Evolutionary conservation across 2,329 filamentous ascomycete species (phyloP).

Genomic region (Neopestalotiopsis sp.): DNA sequence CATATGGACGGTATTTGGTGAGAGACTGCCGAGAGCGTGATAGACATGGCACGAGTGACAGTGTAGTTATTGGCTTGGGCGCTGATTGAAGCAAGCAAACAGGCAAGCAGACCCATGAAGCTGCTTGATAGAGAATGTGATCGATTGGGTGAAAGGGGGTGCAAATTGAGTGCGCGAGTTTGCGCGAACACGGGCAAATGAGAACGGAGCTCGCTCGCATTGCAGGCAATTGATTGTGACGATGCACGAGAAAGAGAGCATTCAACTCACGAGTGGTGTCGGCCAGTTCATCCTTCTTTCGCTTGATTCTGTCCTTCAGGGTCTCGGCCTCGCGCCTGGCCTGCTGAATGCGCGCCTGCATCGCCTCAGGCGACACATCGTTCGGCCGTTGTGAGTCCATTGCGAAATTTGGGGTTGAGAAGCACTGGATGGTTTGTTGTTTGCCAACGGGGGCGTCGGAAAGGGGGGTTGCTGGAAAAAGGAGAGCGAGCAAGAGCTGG

Average conservation of each 20-base stretch:
- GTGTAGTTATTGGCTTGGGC: background rate
- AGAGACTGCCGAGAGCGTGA: background rate
- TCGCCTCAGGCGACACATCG: constrained; percentile 75
- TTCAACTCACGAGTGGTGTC: constrained; percentile 88
- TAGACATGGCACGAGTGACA: background rate
- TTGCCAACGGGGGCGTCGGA: constrained; percentile 17
- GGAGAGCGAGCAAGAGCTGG: background rate
- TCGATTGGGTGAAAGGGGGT: background rate
- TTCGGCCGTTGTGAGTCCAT: constrained; percentile 65
- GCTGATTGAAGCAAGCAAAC: background rate
- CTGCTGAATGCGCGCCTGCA: constrained; percentile 92
- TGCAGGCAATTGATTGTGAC: background rate
- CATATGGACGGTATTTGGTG: background rate
- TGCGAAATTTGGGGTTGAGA: constrained; percentile 28
- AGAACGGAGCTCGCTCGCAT: background rate
- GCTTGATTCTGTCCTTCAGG: constrained; percentile 97
- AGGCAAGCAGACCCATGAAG: background rate
- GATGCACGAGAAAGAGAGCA: constrained; percentile 3
- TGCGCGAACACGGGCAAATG: background rate
- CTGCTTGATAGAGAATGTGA: background rate
- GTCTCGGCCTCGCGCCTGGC: constrained; percentile 97
- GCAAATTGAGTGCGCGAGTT: background rate
- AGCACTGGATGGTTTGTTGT: constrained; percentile 17
- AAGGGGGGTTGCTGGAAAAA: background rate
- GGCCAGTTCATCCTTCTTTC: constrained; percentile 99